Evolutionary conservation across 768 basidiomycete genomes (phyloP).

Genomic region (Lyophyllum shimeji): DNA sequence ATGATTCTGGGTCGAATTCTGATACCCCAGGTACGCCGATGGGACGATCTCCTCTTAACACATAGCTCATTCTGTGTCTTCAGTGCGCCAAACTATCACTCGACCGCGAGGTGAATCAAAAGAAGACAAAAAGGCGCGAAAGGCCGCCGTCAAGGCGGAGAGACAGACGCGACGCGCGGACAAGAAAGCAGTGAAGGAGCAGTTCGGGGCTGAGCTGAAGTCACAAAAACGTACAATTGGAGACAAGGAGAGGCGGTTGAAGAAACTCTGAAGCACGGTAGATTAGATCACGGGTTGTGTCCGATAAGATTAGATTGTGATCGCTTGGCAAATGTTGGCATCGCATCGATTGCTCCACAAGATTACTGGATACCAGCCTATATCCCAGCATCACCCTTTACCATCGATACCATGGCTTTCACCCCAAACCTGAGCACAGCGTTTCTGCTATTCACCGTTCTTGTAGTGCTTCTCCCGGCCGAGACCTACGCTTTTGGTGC

Average conservation of each 20-base stretch:
- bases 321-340: no score
- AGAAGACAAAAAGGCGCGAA: conserved; percentile 73
- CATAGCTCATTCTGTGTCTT: not conserved
- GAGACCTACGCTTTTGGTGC: conserved; percentile 55
- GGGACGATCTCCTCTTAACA: not conserved
- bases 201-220: conserved; percentile 63
- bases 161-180: conserved; percentile 62
- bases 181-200: conserved; percentile 66
- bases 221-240: conserved; percentile 54
- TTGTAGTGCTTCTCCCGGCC: conserved; percentile 43
- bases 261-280: conserved; percentile 37
- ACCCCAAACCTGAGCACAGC: conserved; percentile 27
- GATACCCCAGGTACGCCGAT: conserved; percentile 21
- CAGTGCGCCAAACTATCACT: conserved; percentile 45
- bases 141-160: conserved; percentile 65
- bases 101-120: conserved; percentile 76
- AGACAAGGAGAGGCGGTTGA: conserved; percentile 43
- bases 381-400: conserved; percentile 4
- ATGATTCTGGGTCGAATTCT: conserved; percentile 27
- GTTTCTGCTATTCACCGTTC: conserved; percentile 34
- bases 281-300: conserved; percentile 10
- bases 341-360: not conserved
- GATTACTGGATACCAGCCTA: no score
- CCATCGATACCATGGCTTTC: conserved; percentile 24
- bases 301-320: conserved; percentile 16